A percentile compares a stretch with the other conserved stretches of the same genome.
Evolutionary conservation across 2,329 filamentous ascomycete species (phyloP).

Genomic region (Sporothrix pseudoabietina): DNA sequence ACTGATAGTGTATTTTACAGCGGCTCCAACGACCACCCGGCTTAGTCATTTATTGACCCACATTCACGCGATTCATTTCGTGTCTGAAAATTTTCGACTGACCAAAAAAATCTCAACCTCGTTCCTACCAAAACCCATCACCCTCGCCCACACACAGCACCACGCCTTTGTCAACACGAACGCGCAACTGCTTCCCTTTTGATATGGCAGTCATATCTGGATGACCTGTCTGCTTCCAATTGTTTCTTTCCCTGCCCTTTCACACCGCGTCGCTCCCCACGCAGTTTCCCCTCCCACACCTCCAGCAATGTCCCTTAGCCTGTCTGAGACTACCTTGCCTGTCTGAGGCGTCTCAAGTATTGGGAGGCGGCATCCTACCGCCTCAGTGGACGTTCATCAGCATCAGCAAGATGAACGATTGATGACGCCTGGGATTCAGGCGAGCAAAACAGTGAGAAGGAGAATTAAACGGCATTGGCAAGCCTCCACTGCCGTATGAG

Average conservation of each 20-base stretch:
- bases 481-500: background rate
- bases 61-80: background rate
- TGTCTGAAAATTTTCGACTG: background rate
- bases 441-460: background rate
- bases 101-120: conserved; percentile 4
- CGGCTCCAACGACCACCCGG: background rate
- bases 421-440: background rate
- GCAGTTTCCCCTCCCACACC: background rate
- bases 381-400: background rate
- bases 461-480: background rate
- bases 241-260: background rate
- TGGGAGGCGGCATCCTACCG: background rate
- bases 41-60: background rate
- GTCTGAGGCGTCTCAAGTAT: background rate
- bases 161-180: background rate
- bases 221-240: no score
- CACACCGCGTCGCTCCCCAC: background rate
- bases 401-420: background rate
- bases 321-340: background rate
- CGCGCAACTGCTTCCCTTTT: background rate
- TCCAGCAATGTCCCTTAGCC: background rate
- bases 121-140: background rate
- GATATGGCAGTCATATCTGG: background rate
- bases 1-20: background rate
- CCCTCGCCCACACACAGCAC: background rate